Conservation (phyloP, 306 rosid species). For the Rubus idaeus region DNA sequence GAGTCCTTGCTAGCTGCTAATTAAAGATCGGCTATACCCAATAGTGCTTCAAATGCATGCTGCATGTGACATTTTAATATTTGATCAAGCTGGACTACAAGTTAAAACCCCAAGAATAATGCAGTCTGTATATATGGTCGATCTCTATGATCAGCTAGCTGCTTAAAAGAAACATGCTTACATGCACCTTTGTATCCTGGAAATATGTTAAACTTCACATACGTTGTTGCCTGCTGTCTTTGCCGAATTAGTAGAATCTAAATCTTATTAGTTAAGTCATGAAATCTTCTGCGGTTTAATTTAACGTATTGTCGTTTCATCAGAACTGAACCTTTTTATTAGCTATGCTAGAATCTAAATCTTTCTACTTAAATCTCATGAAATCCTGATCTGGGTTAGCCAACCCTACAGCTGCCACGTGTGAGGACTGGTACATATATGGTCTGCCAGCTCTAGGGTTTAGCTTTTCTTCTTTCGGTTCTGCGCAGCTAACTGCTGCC, state of each 20-base stretch:
- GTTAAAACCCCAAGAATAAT: conserved; percentile 6
- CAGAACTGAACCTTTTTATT: not conserved
- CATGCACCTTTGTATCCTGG: not conserved
- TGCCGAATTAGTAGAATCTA: conserved; percentile 11
- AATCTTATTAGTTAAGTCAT: conserved; percentile 15
- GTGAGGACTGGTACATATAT: not conserved
- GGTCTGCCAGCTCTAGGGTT: not conserved
- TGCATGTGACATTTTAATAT: not conserved
- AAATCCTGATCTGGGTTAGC: not conserved
- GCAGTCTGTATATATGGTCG: not conserved
- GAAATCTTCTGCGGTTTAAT: not conserved
- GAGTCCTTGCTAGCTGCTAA: not conserved
- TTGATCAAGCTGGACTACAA: not conserved
- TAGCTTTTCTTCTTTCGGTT: conserved; percentile 6
- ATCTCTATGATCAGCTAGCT: not conserved
- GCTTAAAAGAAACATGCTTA: not conserved
- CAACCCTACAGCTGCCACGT: not conserved
- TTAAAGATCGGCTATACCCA: not conserved
- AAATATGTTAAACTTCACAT: not conserved
- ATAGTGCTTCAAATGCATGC: not conserved
- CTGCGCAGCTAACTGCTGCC: not conserved
- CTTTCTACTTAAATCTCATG: conserved; percentile 4
- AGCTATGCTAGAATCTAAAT: conserved; percentile 2
- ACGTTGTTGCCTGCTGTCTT: not conserved
- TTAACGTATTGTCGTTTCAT: not conserved